Conservation (phyloP, 352 stramenopile genomes). For the Thalassiosira hispida region DNA sequence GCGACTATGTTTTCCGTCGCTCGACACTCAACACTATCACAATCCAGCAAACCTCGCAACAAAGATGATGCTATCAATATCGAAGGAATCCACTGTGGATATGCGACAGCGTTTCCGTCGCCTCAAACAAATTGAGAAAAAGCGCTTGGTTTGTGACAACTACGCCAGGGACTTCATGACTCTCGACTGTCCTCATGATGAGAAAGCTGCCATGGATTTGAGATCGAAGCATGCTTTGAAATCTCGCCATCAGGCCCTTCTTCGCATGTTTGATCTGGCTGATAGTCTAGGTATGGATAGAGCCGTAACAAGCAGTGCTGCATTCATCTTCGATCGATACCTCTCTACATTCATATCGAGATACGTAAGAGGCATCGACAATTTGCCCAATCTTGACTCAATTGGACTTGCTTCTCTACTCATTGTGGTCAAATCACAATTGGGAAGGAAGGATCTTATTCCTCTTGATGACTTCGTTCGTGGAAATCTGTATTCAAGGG, state of each 20-base stretch:
- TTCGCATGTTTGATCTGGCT: background rate
- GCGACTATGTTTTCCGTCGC: no score
- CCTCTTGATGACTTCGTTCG: background rate
- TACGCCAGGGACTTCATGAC: no score
- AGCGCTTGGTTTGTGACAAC: no score
- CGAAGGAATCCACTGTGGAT: no score
- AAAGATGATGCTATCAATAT: no score
- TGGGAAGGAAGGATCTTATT: background rate
- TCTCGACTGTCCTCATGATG: no score
- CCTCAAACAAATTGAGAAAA: no score
- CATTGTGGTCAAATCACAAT: constrained; percentile 10
- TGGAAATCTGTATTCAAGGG: background rate
- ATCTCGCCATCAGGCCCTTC: background rate
- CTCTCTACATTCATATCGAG: background rate
- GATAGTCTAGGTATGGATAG: constrained; percentile 4
- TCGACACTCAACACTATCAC: no score
- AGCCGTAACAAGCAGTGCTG: background rate
- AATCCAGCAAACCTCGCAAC: no score
- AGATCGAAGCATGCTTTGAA: no score
- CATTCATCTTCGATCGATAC: constrained; percentile 22
- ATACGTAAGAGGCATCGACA: background rate
- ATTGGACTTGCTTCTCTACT: constrained; percentile 2
- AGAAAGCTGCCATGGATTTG: no score
- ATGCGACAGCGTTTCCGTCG: no score
- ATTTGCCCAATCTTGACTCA: background rate